Percentiles rank a stretch among this genome's conserved stretches.
These are phyloP conservation scores for Nemania sp. DNA, from an alignment of 2,329 filamentous ascomycete species.

Conservation along the genomic window DNA sequence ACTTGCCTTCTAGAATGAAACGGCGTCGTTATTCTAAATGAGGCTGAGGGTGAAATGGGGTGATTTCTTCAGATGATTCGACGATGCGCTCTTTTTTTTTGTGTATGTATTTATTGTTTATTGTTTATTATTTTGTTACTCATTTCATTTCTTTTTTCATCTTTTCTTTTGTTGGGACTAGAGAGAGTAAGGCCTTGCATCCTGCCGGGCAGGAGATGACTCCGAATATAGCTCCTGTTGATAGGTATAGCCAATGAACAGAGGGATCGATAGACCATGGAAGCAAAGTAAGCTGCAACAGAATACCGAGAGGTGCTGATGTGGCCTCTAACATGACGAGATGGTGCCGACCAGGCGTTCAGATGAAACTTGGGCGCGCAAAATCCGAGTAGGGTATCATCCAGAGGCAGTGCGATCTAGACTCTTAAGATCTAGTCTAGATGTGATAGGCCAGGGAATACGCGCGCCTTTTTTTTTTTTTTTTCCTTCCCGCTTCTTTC, in stretches of 20 bases:
- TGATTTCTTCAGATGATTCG: slow-evolving; percentile 39
- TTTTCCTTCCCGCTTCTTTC: no score
- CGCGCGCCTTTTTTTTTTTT: slow-evolving; percentile 8
- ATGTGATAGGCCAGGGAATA: slow-evolving; percentile 29
- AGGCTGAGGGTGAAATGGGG: slow-evolving; percentile 44
- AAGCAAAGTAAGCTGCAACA: slow-evolving; percentile 43
- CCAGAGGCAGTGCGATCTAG: slow-evolving; percentile 36
- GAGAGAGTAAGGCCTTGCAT: slow-evolving; percentile 23
- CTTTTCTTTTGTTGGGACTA: slow-evolving; percentile 11
- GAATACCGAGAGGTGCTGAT: slow-evolving; percentile 39
- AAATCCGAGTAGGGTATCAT: slow-evolving; percentile 46
- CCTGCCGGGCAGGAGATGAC: slow-evolving; percentile 33
- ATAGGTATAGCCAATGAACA: slow-evolving; percentile 40
- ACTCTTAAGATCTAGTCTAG: not conserved
- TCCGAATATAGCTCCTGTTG: slow-evolving; percentile 34
- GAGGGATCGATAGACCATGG: slow-evolving; percentile 32
- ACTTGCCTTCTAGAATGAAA: slow-evolving; percentile 36
- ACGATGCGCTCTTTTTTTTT: slow-evolving; percentile 33
- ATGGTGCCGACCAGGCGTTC: slow-evolving; percentile 40
- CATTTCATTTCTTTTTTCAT: not conserved
- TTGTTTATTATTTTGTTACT: no score
- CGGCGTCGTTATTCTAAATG: slow-evolving; percentile 35
- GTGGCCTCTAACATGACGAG: slow-evolving; percentile 42
- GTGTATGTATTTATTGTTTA: no score
- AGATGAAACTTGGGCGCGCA: slow-evolving; percentile 47